Evolutionary conservation across 2,329 filamentous ascomycete species (phyloP).

Genomic region (Aureobasidium sp.): DNA sequence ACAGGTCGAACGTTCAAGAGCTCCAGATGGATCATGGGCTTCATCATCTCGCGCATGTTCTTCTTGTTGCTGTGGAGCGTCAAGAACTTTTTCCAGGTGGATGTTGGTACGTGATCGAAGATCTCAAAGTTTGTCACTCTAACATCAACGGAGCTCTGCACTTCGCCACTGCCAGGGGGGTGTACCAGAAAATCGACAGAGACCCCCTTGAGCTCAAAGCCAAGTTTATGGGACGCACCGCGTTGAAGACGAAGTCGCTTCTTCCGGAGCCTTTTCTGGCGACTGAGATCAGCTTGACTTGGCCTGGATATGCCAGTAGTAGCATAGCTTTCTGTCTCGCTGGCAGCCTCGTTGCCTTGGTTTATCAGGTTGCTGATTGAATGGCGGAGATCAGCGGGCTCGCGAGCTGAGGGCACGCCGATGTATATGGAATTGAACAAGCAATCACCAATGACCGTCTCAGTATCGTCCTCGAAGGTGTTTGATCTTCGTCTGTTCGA

Average conservation of each 20-base stretch:
- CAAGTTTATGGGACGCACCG: constrained; percentile 89
- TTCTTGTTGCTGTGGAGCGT: constrained; percentile 86
- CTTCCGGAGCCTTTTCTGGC: constrained; percentile 29
- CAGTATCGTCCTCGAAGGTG: constrained; percentile 64
- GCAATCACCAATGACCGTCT: constrained; percentile 86
- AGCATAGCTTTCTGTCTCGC: constrained; percentile 83
- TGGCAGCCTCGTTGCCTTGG: constrained; percentile 62
- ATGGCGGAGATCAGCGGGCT: constrained; percentile 71
- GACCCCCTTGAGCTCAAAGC: constrained; percentile 83
- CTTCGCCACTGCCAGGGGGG: constrained; percentile 68
- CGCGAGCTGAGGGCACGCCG: constrained; percentile 71
- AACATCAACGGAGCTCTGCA: constrained; percentile 79
- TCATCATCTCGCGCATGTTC: constrained; percentile 69
- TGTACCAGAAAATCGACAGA: constrained; percentile 77
- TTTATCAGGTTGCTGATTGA: constrained; percentile 86
- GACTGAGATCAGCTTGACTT: constrained; percentile 36
- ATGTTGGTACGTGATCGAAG: constrained; percentile 89
- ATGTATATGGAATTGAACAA: constrained; percentile 99
- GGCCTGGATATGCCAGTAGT: constrained; percentile 59
- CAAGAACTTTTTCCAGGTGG: constrained; percentile 96
- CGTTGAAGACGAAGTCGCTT: constrained; percentile 63
- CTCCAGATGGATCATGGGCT: constrained; percentile 85
- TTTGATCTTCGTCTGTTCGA: constrained; percentile 49
- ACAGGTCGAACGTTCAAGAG: constrained; percentile 83
- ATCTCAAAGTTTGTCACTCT: constrained; percentile 78